Conservation (phyloP, 129 eudicot species). For the Erigeron canadensis region DNA sequence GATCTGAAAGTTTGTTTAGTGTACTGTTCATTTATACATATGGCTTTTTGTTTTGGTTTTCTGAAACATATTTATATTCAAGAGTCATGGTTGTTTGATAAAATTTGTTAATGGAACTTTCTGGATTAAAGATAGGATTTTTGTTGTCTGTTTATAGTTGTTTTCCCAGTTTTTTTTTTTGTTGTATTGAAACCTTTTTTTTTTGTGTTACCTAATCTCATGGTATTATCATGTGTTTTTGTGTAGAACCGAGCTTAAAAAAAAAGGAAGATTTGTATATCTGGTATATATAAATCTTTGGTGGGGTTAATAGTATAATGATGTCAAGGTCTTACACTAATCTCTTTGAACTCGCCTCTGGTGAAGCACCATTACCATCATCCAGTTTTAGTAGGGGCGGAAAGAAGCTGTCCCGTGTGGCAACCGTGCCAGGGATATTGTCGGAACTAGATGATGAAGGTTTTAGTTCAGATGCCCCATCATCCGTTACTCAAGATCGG, state of each 20-base stretch:
- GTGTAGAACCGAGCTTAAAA: conserved; percentile 24
- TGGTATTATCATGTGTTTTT: conserved; percentile 16
- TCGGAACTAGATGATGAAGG: conserved; percentile 85
- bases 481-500: conserved; percentile 72
- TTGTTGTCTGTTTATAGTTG: not conserved
- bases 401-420: conserved; percentile 73
- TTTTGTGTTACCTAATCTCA: conserved; percentile 4
- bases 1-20: conserved; percentile 8
- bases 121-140: not conserved
- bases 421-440: conserved; percentile 74
- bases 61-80: not conserved
- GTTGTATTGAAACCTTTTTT: conserved; percentile 1
- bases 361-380: conserved; percentile 54
- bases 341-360: conserved; percentile 78
- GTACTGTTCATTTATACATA: conserved; percentile 2
- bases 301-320: conserved; percentile 42
- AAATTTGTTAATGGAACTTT: conserved; percentile 4
- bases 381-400: conserved; percentile 53
- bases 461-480: conserved; percentile 79
- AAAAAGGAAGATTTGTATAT: conserved; percentile 15
- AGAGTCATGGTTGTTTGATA: conserved; percentile 15
- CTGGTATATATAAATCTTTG: conserved; percentile 5
- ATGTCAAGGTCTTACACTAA: conserved; percentile 81
- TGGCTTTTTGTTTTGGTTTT: not conserved
- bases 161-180: conserved; percentile 2